A percentile compares a stretch with the other conserved stretches of the same genome.
Evolutionary conservation across 202 grass and related monocot genomes (phyloP).

Genomic region (Schoenoplectus tabernaemontani): DNA sequence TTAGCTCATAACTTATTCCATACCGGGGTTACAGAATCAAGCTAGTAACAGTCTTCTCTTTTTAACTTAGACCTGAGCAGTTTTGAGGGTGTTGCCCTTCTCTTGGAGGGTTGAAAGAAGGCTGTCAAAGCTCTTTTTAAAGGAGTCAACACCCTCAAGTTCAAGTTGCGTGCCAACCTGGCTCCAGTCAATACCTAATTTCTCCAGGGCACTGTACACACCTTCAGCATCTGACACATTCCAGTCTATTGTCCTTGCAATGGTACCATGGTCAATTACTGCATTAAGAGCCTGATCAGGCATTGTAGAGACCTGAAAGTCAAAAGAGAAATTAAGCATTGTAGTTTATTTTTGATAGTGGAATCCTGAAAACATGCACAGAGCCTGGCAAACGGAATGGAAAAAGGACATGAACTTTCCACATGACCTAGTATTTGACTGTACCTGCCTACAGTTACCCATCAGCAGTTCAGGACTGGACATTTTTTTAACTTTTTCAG

Average conservation of each 20-base stretch:
- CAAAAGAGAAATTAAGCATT: neutral
- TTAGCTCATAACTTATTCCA: slow-evolving; percentile 13
- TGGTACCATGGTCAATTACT: slow-evolving; percentile 76
- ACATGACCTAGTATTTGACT: too few relatives aligned
- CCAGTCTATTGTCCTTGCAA: slow-evolving; percentile 75
- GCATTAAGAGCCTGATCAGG: slow-evolving; percentile 87
- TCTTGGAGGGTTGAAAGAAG: slow-evolving; percentile 64
- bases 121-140: slow-evolving; percentile 97
- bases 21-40: neutral
- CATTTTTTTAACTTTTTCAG: neutral
- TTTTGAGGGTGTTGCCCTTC: slow-evolving; percentile 77
- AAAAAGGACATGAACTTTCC: neutral
- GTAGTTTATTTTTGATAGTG: too few relatives aligned
- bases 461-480: neutral
- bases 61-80: slow-evolving; percentile 1
- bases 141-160: slow-evolving; percentile 76
- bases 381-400: neutral
- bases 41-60: neutral
- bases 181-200: slow-evolving; percentile 76
- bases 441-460: neutral
- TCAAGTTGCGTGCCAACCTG: slow-evolving; percentile 76
- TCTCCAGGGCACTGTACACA: slow-evolving; percentile 81
- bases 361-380: too few relatives aligned
- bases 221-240: slow-evolving; percentile 81
- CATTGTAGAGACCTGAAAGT: slow-evolving; percentile 92